phyloP scores from a whole-genome alignment of 495 filamentous ascomycete genomes.

The Astrocystis sublimbata region DNA sequence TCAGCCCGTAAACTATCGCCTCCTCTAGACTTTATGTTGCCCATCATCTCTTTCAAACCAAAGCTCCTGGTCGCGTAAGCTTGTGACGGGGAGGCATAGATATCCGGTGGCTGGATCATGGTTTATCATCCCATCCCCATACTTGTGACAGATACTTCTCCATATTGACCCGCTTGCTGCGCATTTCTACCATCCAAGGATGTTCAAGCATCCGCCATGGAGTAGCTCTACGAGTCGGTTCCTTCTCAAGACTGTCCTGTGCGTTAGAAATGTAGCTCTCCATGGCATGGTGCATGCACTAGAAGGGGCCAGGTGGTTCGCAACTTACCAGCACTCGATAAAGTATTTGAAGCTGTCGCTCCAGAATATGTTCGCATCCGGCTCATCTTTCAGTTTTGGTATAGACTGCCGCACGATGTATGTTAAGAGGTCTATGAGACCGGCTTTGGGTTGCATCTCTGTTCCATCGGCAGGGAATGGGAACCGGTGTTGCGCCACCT shows the following conservation, averaged over 20 bases:
- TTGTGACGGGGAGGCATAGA: neutral
- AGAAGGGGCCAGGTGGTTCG: neutral
- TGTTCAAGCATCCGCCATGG: conserved; percentile 99
- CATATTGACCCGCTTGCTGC: conserved; percentile 95
- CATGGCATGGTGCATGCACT: neutral
- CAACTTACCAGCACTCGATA: conserved; percentile 98
- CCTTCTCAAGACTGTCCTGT: conserved; percentile 80
- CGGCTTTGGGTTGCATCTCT: conserved; percentile 80
- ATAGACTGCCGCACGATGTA: conserved; percentile 97
- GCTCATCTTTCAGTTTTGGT: conserved; percentile 94
- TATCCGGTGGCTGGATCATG: neutral
- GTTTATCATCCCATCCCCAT: conserved; percentile 81
- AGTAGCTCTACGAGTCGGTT: conserved; percentile 78
- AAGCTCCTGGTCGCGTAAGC: neutral
- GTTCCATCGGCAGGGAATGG: conserved; percentile 96
- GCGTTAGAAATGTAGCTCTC: conserved; percentile 9
- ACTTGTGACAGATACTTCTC: conserved; percentile 85
- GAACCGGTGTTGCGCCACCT: conserved; percentile 97
- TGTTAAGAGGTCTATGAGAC: conserved; percentile 90
- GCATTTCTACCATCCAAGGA: conserved; percentile 97
- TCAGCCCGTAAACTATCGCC: neutral
- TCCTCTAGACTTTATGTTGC: neutral
- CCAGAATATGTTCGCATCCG: conserved; percentile 78
- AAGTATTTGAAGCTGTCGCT: conserved; percentile 98
- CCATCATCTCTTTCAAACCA: neutral